Evolutionary conservation across 257 asterid species (phyloP).

Genomic region (Capsicum baccatum): DNA sequence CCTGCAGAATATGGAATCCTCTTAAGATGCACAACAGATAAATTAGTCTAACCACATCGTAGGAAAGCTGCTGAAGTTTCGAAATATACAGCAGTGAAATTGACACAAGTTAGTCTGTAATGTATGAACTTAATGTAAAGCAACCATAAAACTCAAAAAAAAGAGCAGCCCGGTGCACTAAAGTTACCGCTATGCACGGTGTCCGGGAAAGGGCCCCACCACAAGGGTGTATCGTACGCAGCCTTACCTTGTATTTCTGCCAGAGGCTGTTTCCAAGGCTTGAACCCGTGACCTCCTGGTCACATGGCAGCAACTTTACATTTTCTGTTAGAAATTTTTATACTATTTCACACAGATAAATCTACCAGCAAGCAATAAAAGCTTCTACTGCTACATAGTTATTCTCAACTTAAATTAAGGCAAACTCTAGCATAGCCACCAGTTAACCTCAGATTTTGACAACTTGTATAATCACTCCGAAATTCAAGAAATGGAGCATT

Average conservation of each 20-base stretch:
- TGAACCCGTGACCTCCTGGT: neutral
- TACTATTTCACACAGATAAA: neutral
- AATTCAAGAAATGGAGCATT: neutral
- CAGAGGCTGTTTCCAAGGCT: neutral
- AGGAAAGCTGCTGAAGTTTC: neutral
- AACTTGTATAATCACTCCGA: neutral
- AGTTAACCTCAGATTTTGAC: neutral
- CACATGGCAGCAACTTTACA: neutral
- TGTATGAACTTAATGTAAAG: neutral
- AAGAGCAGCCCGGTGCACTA: no score
- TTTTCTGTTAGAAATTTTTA: neutral
- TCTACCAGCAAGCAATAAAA: neutral
- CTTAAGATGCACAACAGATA: conserved; percentile 17
- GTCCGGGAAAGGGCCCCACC: no score
- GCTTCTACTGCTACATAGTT: neutral
- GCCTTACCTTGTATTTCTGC: no score
- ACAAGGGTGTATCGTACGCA: no score
- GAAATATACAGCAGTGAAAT: neutral
- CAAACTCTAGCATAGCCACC: conserved; percentile 2
- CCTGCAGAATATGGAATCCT: conserved; percentile 52
- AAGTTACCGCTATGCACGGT: no score
- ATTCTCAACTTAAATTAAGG: neutral
- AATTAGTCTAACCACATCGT: neutral
- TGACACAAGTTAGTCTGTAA: neutral
- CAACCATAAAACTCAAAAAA: neutral